Evolutionary conservation across 2,329 filamentous ascomycete genomes (phyloP).

Genomic region (Trichoderma afroharzianum): DNA sequence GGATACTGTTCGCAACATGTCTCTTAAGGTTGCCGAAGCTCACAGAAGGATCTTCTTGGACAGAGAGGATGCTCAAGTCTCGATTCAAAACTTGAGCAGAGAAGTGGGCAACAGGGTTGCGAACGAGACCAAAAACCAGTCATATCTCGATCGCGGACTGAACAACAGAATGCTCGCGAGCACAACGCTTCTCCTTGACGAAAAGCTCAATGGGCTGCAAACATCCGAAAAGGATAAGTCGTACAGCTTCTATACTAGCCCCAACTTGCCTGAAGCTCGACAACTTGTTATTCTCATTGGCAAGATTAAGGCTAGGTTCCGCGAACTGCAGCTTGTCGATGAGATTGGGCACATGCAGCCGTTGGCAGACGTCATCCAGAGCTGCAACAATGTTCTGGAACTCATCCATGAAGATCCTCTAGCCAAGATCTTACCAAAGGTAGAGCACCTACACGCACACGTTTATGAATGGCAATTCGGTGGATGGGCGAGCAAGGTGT

Average conservation of each 20-base stretch:
- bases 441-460: slow-evolving; percentile 81
- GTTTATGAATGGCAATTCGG: slow-evolving; percentile 91
- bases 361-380: slow-evolving; percentile 71
- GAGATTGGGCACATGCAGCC: slow-evolving; percentile 71
- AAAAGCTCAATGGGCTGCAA: slow-evolving; percentile 48
- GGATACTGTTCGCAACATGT: slow-evolving; percentile 50
- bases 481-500: slow-evolving; percentile 78
- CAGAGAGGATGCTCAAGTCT: slow-evolving; percentile 37
- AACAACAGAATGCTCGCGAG: slow-evolving; percentile 61
- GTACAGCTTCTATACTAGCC: slow-evolving; percentile 88
- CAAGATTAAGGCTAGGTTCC: slow-evolving; percentile 68
- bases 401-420: slow-evolving; percentile 79
- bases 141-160: slow-evolving; percentile 33
- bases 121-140: slow-evolving; percentile 27
- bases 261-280: slow-evolving; percentile 72
- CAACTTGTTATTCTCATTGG: slow-evolving; percentile 68
- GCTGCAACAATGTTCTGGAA: slow-evolving; percentile 70
- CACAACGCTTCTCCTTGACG: slow-evolving; percentile 61
- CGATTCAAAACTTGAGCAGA: slow-evolving; percentile 44
- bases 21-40: slow-evolving; percentile 57
- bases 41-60: slow-evolving; percentile 54
- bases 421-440: slow-evolving; percentile 77
- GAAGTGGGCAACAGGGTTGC: slow-evolving; percentile 40
- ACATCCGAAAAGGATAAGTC: slow-evolving; percentile 36
- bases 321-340: slow-evolving; percentile 62